Evolutionary conservation across 208 protist species (phyloP), one percentile per base, ranked within the genome.

Genomic region (Trypanosoma platydactyli): DNA sequence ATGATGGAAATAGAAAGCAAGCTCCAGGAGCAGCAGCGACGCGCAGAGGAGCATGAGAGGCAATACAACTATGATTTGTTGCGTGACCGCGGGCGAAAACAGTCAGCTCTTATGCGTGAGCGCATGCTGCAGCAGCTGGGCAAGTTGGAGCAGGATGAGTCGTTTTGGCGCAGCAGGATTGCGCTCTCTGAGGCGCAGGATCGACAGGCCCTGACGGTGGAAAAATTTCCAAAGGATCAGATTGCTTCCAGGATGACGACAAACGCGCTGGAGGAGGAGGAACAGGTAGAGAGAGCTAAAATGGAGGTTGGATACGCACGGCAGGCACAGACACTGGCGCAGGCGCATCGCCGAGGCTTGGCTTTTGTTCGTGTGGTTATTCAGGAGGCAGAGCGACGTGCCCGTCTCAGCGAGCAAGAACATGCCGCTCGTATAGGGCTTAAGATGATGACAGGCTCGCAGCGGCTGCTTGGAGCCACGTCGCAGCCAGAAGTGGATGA

Each of bases 281-380:
- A 94, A 70, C 63, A 68, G 3, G 69, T 91, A 1, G 72, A 71
- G 40, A 85, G 88, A 27, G 83, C 84, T 1, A 72, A 72, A 27
- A 62, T 88, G 16, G 85, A 87, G 62, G 83, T 90, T 11, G 83
- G 83, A 0, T 84, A 74, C 11, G 83, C 81, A 13, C 75, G 83
- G 1, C 88, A 94, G 72, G 44, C 74, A 62, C 80, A 88, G 48
- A 73, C 70, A n/a, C 53, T 94, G 16, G 49, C 78, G 35, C 66
- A 54, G 48, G 77, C 72, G 33, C 83, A 89, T 54, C 81, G 79
- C 27, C 81, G 83, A 3, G 64, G 68, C 57, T 62, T 81, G n/a
- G 60, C 76, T 13, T 25, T 79, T 49, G 55, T 90, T 30, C 48
- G 73, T 16, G 25, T 92, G 9, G 13, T 59, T 16, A 67, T 58